Evolutionary conservation across 768 basidiomycete genomes (phyloP).

Genomic region (Auricularia sp.): DNA sequence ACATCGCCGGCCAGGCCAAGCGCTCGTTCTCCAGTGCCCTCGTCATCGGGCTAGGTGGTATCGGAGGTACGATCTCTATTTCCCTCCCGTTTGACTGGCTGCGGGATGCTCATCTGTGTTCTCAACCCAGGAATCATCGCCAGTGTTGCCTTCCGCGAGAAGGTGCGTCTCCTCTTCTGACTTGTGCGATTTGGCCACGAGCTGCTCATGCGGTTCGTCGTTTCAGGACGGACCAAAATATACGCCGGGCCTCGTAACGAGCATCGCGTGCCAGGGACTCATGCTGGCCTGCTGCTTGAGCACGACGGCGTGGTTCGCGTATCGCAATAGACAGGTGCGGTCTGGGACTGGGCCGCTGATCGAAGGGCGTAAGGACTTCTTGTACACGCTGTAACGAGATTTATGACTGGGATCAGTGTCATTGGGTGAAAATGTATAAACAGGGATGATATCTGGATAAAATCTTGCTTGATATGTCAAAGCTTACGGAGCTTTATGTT

Average conservation of each 20-base stretch:
- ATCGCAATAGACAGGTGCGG: slow-evolving; percentile 10
- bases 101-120: too few relatives aligned
- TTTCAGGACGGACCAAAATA: slow-evolving; percentile 10
- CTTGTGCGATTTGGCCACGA: background rate
- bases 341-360: slow-evolving; percentile 4
- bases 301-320: slow-evolving; percentile 10
- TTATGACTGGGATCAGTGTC: too few relatives aligned
- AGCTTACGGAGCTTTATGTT: too few relatives aligned
- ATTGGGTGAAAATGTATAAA: too few relatives aligned
- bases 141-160: slow-evolving; percentile 6
- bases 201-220: background rate
- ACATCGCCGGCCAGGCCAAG: slow-evolving; percentile 15
- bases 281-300: slow-evolving; percentile 6
- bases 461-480: too few relatives aligned
- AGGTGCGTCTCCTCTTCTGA: background rate
- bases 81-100: too few relatives aligned
- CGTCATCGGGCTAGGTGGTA: slow-evolving; percentile 13
- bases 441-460: too few relatives aligned
- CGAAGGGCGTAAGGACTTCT: slow-evolving; percentile 13
- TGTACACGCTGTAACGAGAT: slow-evolving; percentile 13
- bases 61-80: slow-evolving; percentile 9
- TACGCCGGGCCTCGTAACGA: slow-evolving; percentile 10
- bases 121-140: slow-evolving; percentile 10
- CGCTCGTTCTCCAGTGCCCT: slow-evolving; percentile 15
- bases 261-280: slow-evolving; percentile 10